Conservation (phyloP, 1,284 basidiomycete species). For the Cryptococcus sp. region DNA sequence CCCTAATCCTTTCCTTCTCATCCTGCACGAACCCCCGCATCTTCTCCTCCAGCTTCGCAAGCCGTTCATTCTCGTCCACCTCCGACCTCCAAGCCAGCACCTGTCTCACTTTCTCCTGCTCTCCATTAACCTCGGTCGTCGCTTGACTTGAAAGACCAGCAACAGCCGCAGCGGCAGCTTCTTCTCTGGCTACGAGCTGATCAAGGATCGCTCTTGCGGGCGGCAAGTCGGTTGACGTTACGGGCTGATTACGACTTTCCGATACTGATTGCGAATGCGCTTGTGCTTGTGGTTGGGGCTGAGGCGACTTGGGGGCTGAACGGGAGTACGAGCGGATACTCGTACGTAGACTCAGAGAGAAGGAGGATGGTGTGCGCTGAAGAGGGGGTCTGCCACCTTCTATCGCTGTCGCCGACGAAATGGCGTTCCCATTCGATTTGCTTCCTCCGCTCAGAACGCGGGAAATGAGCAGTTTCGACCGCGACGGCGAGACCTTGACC, state of each 20-base stretch:
- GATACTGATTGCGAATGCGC: no score
- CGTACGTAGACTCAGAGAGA: neutral
- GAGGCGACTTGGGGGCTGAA: neutral
- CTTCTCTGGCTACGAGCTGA: conserved; percentile 9
- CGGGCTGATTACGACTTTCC: no score
- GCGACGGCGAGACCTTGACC: neutral
- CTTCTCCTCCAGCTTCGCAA: conserved; percentile 15
- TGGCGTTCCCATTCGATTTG: no score
- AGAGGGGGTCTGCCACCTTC: neutral
- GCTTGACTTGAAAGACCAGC: neutral
- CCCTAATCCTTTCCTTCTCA: conserved; percentile 11
- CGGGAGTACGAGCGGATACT: conserved; percentile 7
- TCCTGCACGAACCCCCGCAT: conserved; percentile 21
- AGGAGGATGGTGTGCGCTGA: neutral
- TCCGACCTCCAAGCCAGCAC: conserved; percentile 20
- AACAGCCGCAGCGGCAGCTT: neutral
- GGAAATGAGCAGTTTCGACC: neutral
- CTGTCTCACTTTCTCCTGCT: conserved; percentile 2
- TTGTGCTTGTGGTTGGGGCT: neutral
- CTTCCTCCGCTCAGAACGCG: neutral
- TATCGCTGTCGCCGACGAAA: neutral
- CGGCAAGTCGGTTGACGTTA: neutral
- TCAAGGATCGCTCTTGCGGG: conserved; percentile 6
- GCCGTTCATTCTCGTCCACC: conserved; percentile 15
- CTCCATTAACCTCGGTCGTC: neutral